Evolutionary conservation across 106 monocot species (phyloP).

Genomic region (Gastrodia elata): DNA sequence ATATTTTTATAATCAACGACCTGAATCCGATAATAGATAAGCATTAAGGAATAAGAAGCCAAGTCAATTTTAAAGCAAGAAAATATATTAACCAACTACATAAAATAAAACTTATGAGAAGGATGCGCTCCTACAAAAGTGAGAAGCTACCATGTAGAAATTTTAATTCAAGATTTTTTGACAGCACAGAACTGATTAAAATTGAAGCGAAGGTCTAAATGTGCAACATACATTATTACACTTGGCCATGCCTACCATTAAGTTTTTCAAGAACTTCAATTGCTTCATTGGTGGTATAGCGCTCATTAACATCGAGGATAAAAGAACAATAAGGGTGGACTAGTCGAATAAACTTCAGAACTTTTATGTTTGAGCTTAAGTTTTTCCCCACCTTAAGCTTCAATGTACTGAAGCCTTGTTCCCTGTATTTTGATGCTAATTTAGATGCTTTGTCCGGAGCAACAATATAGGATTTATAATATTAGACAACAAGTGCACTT

Average conservation of each 20-base stretch:
- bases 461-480: no score
- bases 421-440: conserved; percentile 64
- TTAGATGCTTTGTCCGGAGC: conserved; percentile 67
- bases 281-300: conserved; percentile 64
- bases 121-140: background rate
- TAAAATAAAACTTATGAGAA: background rate
- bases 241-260: conserved; percentile 34
- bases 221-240: background rate
- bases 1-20: no score
- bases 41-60: background rate
- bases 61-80: background rate
- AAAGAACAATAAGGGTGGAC: conserved; percentile 76
- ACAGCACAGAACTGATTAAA: background rate
- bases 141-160: no score
- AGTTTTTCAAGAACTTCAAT: conserved; percentile 75
- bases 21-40: no score
- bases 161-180: background rate
- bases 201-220: background rate
- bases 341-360: conserved; percentile 54
- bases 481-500: no score
- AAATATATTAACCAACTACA: background rate
- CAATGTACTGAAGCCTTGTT: conserved; percentile 58
- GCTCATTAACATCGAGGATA: conserved; percentile 92
- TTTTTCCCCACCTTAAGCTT: conserved; percentile 85
- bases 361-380: conserved; percentile 60